Conservation (phyloP, 2,329 filamentous ascomycete species). For the Phialophora chinensis region DNA sequence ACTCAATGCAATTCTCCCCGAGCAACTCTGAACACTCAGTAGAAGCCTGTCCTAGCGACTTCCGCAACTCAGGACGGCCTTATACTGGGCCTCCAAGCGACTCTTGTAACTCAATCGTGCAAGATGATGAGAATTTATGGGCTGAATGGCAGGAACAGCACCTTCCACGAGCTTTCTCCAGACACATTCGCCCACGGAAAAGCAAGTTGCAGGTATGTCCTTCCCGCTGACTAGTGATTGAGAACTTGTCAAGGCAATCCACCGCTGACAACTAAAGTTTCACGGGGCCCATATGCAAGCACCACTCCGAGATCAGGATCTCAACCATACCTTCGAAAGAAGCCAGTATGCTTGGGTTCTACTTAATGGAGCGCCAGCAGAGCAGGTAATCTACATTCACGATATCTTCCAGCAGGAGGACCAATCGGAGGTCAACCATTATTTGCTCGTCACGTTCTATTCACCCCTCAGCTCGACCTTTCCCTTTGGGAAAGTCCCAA, state of each 20-base stretch:
- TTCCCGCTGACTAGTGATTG: not conserved
- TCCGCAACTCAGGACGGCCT: not conserved
- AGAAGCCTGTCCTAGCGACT: not conserved
- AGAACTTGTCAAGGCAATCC: not conserved
- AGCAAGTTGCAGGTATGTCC: not conserved
- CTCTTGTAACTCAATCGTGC: not conserved
- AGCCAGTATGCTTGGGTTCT: conserved; percentile 17
- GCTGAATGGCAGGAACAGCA: conserved; percentile 18
- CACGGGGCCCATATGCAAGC: not conserved
- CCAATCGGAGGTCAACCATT: not conserved
- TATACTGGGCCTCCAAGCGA: not conserved
- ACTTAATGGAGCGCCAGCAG: not conserved
- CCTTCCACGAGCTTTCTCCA: conserved; percentile 14
- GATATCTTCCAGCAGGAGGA: conserved; percentile 7
- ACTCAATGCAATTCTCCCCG: too few species aligned
- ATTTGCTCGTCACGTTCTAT: conserved; percentile 28
- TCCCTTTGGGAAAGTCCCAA: not conserved
- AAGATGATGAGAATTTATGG: conserved; percentile 20
- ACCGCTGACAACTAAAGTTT: not conserved
- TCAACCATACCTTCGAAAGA: conserved; percentile 23
- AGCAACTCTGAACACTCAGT: too few species aligned
- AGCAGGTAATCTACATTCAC: conserved; percentile 25
- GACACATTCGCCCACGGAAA: not conserved
- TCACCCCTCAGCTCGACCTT: conserved; percentile 10
- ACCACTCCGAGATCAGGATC: conserved; percentile 2